Base-by-base conservation (phyloP, 305 asterid genomes). In the Nicotiana rustica region DNA sequence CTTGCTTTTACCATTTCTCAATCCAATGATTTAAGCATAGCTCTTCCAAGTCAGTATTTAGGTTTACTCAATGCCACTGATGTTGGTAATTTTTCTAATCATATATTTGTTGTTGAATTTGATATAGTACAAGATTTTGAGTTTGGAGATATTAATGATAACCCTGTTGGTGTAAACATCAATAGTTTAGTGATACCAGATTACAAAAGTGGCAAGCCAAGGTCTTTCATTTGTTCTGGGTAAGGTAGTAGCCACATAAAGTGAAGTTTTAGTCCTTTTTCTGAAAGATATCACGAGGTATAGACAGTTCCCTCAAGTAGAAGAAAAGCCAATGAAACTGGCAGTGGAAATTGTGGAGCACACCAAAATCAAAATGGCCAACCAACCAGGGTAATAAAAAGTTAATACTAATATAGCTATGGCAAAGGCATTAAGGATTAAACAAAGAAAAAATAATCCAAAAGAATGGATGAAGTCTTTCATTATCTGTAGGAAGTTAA, bases 161-260 rank as follows among this genome's bases (percentile, higher is more conserved):
- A 95, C 83, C 97, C 92, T 59, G 91, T 95, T 31, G 98, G 97
- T 19, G 77, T 95, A 4, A 88, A 93, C 83, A 38, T 89, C 78
- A 92, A 95, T 86, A 81, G 85, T 59, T 10, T 61, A 61, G 33
- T 61, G 33, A 19, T 19, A 61, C 67, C 21, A 59, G 25, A n/a
- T n/a, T 13, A 55, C n/a, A 13, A 14, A 55, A 55, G 59, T 55
- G 59, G 59, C 59, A 55, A 55, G 59, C 59, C 59, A 14, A 55
- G 59, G 59, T 4, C 59, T 55, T 3, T 13, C 18, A 56, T 14
- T 15, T 4, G 66, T 21, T 18, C 25, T n/a, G 25, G n/a, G n/a
- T n/a, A 25, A 25, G 19, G 35, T n/a, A n/a, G n/a, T n/a, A n/a
- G n/a, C n/a, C n/a, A n/a, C n/a, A 62, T 31, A 64, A 61, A 61